Evolutionary conservation across 768 basidiomycete genomes (phyloP).

Genomic region (Boletus coccyginus): DNA sequence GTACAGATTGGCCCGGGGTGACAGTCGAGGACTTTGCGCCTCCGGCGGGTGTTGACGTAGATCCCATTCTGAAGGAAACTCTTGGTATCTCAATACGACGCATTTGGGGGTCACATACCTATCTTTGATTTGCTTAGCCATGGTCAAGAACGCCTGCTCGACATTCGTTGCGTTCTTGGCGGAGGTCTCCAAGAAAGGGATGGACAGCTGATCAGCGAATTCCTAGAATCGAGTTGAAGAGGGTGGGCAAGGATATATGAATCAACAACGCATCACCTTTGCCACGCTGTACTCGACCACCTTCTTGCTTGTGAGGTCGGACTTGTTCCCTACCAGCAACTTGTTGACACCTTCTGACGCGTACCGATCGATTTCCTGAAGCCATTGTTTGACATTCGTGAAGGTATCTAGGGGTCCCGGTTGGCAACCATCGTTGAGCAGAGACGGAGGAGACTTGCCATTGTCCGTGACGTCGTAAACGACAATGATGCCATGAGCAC

Average conservation of each 20-base stretch:
- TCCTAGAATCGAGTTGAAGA: constrained; percentile 49
- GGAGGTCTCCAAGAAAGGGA: constrained; percentile 98
- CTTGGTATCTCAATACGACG: background rate
- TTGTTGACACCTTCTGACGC: constrained; percentile 99
- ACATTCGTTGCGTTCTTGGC: constrained; percentile 99
- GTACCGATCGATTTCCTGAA: constrained; percentile 91
- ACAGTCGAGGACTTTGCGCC: constrained; percentile 81
- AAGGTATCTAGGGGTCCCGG: constrained; percentile 68
- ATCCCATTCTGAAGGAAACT: constrained; percentile 65
- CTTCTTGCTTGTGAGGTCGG: constrained; percentile 96
- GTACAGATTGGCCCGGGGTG: constrained; percentile 80
- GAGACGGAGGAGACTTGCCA: constrained; percentile 41
- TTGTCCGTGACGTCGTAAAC: constrained; percentile 99
- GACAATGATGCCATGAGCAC: constrained; percentile 96
- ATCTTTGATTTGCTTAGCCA: constrained; percentile 96
- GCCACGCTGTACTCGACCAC: constrained; percentile 87
- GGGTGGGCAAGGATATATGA: background rate
- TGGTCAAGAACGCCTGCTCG: constrained; percentile 98
- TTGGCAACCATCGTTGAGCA: constrained; percentile 5
- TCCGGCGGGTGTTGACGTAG: constrained; percentile 70
- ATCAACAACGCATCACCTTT: constrained; percentile 50
- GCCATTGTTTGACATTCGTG: constrained; percentile 94
- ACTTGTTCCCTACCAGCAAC: constrained; percentile 97
- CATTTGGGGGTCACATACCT: constrained; percentile 46
- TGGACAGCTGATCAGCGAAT: constrained; percentile 90